phyloP scores from a whole-genome alignment of 148 eudicot genomes.

The Heliamphora exappendiculata region DNA sequence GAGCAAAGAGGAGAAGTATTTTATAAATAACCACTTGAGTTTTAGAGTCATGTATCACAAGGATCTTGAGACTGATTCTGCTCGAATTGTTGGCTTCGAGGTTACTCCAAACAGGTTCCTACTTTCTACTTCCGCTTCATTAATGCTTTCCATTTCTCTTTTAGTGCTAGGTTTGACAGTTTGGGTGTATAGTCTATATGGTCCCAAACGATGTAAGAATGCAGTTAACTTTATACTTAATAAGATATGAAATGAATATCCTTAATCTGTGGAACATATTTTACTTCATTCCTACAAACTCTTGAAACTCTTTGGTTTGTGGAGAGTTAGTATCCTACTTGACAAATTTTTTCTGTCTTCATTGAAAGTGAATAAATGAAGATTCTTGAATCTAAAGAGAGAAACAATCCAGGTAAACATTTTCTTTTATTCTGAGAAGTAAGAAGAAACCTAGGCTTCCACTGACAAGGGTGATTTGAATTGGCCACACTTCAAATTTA shows the following conservation, averaged over 20 bases:
- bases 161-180: not conserved
- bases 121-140: not conserved
- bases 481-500: not conserved
- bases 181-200: not conserved
- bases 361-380: not conserved
- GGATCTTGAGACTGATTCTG: conserved; percentile 45
- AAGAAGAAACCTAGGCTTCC: conserved; percentile 1
- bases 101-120: conserved; percentile 49
- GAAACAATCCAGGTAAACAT: not conserved
- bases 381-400: not conserved
- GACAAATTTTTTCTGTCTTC: not conserved
- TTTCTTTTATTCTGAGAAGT: not conserved
- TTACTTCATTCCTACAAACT: not conserved
- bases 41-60: conserved; percentile 55
- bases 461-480: not conserved
- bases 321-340: too few relatives aligned
- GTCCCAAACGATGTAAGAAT: not conserved
- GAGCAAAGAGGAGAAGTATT: conserved; percentile 54
- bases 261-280: not conserved
- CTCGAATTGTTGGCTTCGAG: conserved; percentile 58
- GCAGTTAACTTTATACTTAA: not conserved
- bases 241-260: not conserved
- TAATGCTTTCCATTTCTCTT: not conserved
- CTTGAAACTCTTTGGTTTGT: not conserved
- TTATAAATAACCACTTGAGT: conserved; percentile 50